Conservation (phyloP, 257 asterid genomes). For the Penstemon davidsonii region DNA sequence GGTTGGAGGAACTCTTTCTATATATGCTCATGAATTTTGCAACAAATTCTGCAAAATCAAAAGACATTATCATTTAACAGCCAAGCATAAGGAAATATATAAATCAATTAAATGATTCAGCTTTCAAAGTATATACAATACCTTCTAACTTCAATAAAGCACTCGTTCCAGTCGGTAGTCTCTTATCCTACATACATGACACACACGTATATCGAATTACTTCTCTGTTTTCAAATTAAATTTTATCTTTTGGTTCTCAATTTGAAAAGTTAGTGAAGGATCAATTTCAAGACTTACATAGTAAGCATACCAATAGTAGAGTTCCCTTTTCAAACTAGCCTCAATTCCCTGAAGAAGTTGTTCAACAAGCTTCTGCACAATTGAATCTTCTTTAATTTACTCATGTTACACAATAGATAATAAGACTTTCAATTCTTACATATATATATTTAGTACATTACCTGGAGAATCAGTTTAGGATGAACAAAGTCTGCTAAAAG, state of each 20-base stretch:
- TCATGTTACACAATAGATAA: conserved; percentile 1
- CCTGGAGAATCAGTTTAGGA: conserved; percentile 81
- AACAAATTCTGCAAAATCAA: conserved; percentile 62
- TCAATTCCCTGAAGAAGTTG: conserved; percentile 55
- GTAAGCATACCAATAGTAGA: conserved; percentile 85
- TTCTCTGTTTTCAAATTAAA: background rate
- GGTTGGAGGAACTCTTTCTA: conserved; percentile 52
- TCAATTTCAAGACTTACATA: conserved; percentile 53
- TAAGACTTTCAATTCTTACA: background rate
- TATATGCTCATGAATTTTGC: conserved; percentile 79
- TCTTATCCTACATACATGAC: conserved; percentile 65
- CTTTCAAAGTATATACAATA: conserved; percentile 20
- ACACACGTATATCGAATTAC: conserved; percentile 27
- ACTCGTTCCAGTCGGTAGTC: conserved; percentile 71
- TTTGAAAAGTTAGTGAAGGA: background rate
- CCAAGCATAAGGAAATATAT: background rate
- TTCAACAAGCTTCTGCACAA: conserved; percentile 70
- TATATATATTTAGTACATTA: conserved; percentile 28
- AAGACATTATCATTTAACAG: background rate
- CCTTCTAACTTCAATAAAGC: conserved; percentile 70
- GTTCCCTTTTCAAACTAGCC: conserved; percentile 54
- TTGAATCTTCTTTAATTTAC: background rate
- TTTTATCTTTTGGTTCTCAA: background rate
- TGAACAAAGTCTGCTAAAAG: conserved; percentile 66
- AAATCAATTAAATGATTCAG: background rate